Conservation (phyloP, 495 filamentous ascomycete genomes). For the Daldinia decipiens region DNA sequence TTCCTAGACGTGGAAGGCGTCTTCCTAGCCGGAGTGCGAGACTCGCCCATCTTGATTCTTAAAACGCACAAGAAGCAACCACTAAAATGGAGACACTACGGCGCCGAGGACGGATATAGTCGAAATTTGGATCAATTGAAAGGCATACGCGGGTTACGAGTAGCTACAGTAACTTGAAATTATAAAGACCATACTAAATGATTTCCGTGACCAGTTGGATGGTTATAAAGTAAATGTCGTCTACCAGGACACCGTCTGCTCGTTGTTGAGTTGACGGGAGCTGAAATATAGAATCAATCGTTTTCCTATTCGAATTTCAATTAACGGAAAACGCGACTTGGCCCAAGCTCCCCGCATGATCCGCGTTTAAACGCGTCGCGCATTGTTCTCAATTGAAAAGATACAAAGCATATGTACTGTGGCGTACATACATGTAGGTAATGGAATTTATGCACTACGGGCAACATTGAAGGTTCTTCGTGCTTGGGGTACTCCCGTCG, state of each 20-base stretch:
- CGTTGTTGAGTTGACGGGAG: background rate
- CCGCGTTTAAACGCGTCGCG: slow-evolving; percentile 28
- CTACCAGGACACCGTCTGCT: background rate
- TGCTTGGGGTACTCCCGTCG: too few species aligned
- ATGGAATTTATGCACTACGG: too few species aligned
- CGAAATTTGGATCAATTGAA: slow-evolving; percentile 3
- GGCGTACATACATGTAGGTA: too few species aligned
- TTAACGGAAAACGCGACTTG: slow-evolving; percentile 39
- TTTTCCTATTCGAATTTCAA: slow-evolving; percentile 15
- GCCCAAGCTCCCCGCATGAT: slow-evolving; percentile 20
- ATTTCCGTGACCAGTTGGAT: too few species aligned
- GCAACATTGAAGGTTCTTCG: too few species aligned
- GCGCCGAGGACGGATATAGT: background rate
- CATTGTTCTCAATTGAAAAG: background rate
- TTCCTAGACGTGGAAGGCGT: slow-evolving; percentile 56
- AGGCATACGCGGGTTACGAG: background rate
- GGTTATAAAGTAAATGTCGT: background rate
- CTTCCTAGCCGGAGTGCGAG: slow-evolving; percentile 55
- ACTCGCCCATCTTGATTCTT: slow-evolving; percentile 42
- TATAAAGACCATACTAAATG: too few species aligned
- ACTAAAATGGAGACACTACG: background rate
- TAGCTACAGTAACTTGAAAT: background rate
- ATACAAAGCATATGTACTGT: background rate
- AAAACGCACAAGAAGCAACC: background rate
- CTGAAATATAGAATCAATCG: background rate